Evolutionary conservation across 2,329 filamentous ascomycete species (phyloP).

Genomic region (Tetracladium maxilliforme): DNA sequence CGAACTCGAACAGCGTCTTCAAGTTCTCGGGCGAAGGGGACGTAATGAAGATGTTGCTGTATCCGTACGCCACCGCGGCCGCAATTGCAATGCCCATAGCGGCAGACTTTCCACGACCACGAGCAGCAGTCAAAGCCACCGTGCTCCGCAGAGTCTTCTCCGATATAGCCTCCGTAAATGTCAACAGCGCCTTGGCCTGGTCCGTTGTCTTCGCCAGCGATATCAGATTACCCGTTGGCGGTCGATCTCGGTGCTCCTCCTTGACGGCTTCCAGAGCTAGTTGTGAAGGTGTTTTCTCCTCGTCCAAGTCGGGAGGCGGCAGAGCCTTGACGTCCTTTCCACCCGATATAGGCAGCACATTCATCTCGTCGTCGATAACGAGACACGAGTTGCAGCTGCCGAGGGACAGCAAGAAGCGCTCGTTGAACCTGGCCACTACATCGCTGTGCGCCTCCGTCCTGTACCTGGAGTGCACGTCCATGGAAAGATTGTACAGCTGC

Average conservation of each 20-base stretch:
- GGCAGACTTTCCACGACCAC: conserved; percentile 94
- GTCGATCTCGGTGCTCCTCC: conserved; percentile 69
- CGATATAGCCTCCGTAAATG: conserved; percentile 88
- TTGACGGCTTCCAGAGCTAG: conserved; percentile 77
- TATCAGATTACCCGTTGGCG: conserved; percentile 74
- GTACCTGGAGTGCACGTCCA: conserved; percentile 96
- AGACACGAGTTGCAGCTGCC: conserved; percentile 92
- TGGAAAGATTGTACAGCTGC: conserved; percentile 89
- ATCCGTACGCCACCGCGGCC: conserved; percentile 86
- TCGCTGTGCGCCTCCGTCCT: conserved; percentile 92
- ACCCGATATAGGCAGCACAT: conserved; percentile 91
- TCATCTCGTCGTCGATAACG: conserved; percentile 94
- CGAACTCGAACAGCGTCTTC: conserved; percentile 95
- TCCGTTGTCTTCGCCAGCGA: conserved; percentile 82
- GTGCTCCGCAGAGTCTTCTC: conserved; percentile 93
- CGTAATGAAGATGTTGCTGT: conserved; percentile 99
- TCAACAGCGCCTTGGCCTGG: conserved; percentile 91
- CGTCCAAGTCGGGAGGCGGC: conserved; percentile 59
- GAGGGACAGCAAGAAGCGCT: conserved; percentile 87
- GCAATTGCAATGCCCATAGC: conserved; percentile 90
- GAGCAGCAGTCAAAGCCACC: conserved; percentile 80
- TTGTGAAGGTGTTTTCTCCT: conserved; percentile 55
- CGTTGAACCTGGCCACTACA: conserved; percentile 92
- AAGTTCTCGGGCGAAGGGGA: conserved; percentile 95
- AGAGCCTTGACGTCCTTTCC: conserved; percentile 79